These are phyloP conservation scores for Serendipita indica DNA, from an alignment of 768 basidiomycete species.

Conservation along the genomic window DNA sequence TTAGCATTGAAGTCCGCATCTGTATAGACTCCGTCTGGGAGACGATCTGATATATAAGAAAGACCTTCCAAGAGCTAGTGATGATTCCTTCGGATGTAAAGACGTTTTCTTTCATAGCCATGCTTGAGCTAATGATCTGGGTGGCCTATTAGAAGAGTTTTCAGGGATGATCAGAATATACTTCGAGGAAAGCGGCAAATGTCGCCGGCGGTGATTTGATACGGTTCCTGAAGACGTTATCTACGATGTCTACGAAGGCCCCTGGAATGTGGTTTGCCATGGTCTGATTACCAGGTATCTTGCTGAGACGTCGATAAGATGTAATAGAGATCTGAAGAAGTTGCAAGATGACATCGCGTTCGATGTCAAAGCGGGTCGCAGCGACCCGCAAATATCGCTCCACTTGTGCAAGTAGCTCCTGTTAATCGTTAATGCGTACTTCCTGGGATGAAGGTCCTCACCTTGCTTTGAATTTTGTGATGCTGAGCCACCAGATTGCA, in stretches of 20 bases:
- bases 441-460: slow-evolving; percentile 20
- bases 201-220: slow-evolving; percentile 35
- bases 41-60: slow-evolving; percentile 37
- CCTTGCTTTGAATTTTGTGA: slow-evolving; percentile 44
- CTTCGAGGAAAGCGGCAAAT: slow-evolving; percentile 40
- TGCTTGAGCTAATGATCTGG: not conserved
- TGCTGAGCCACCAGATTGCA: slow-evolving; percentile 39
- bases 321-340: slow-evolving; percentile 36
- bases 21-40: slow-evolving; percentile 31
- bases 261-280: slow-evolving; percentile 25
- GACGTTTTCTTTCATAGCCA: not conserved
- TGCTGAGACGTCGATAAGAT: slow-evolving; percentile 26
- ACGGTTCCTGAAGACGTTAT: slow-evolving; percentile 40
- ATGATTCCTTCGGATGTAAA: slow-evolving; percentile 12
- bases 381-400: slow-evolving; percentile 46
- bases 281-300: slow-evolving; percentile 13
- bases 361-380: slow-evolving; percentile 37
- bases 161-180: slow-evolving; percentile 16
- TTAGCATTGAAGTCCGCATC: slow-evolving; percentile 41
- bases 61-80: slow-evolving; percentile 30
- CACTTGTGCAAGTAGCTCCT: slow-evolving; percentile 47
- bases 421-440: slow-evolving; percentile 1
- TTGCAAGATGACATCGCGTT: slow-evolving; percentile 28
- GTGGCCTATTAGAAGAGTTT: not conserved
- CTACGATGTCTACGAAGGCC: slow-evolving; percentile 36